Evolutionary conservation across 148 eudicot species (phyloP).

Genomic region (Nepenthes mirabilis): DNA sequence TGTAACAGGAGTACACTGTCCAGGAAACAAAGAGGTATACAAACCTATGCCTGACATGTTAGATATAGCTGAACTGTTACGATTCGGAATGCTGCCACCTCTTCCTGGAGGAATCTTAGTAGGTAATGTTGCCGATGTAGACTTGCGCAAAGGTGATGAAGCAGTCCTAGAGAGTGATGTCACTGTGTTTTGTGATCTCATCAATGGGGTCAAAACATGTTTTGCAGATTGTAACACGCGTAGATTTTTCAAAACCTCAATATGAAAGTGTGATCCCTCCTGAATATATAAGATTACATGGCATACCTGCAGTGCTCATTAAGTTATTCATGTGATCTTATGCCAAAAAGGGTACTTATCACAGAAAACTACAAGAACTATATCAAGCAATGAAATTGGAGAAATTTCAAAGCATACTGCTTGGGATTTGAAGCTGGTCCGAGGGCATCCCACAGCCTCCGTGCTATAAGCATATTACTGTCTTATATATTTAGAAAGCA

Average conservation of each 20-base stretch:
- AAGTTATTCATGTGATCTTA: constrained; percentile 9
- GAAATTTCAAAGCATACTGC: too few species aligned
- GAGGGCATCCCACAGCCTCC: too few species aligned
- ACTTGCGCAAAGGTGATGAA: constrained; percentile 35
- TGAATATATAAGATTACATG: constrained; percentile 65
- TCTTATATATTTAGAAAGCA: too few species aligned
- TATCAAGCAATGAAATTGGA: too few species aligned
- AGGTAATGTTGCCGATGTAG: constrained; percentile 26
- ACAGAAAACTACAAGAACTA: too few species aligned
- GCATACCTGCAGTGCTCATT: constrained; percentile 68
- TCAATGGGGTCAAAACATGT: constrained; percentile 49
- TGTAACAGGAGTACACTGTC: constrained; percentile 84
- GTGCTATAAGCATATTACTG: too few species aligned
- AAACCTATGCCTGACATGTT: constrained; percentile 61
- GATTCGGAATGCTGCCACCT: constrained; percentile 37
- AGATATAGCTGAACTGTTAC: constrained; percentile 44
- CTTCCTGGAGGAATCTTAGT: constrained; percentile 64
- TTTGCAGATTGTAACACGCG: constrained; percentile 83
- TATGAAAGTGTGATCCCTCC: constrained; percentile 75
- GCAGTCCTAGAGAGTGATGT: constrained; percentile 34
- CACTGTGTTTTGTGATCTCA: constrained; percentile 34
- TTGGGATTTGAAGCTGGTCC: too few species aligned
- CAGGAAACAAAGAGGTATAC: constrained; percentile 64
- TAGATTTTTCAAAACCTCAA: constrained; percentile 48
- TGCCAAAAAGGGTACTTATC: background rate